These are phyloP conservation scores for Heliamphora exappendiculata DNA, from an alignment of 148 eudicot genomes.

Conservation along the genomic window DNA sequence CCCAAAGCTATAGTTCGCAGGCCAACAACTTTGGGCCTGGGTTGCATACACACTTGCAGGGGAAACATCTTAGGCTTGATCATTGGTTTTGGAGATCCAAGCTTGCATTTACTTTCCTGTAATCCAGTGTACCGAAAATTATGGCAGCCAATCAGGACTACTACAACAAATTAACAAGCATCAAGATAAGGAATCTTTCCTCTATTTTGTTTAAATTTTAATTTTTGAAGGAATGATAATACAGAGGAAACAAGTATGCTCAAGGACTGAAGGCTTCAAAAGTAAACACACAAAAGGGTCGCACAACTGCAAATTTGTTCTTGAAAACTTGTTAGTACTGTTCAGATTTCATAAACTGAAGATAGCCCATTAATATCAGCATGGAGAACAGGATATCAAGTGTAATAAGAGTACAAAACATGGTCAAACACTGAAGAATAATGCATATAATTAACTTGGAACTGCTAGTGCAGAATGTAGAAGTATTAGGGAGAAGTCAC, in stretches of 20 bases:
- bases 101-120: slow-evolving; percentile 52
- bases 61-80: slow-evolving; percentile 25
- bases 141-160: slow-evolving; percentile 21
- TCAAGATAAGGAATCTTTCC: background rate
- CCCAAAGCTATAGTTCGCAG: slow-evolving; percentile 23
- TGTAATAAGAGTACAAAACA: background rate
- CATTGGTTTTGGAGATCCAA: slow-evolving; percentile 43
- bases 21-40: slow-evolving; percentile 19
- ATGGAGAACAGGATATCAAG: background rate
- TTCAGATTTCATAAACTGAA: background rate
- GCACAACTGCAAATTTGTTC: background rate
- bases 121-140: slow-evolving; percentile 31
- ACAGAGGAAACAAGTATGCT: background rate
- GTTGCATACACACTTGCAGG: slow-evolving; percentile 26
- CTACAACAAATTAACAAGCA: slow-evolving; percentile 3
- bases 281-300: background rate
- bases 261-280: background rate
- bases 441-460: background rate
- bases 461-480: background rate
- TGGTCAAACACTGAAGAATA: too few species aligned
- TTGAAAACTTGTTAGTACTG: background rate
- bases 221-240: background rate
- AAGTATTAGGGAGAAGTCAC: background rate
- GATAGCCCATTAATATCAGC: background rate
- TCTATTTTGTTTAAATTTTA: background rate